Percentiles rank a stretch among this genome's conserved stretches.
These are phyloP conservation scores for Neonectria ditissima DNA, from an alignment of 2,329 filamentous ascomycete genomes.

Conservation along the genomic window DNA sequence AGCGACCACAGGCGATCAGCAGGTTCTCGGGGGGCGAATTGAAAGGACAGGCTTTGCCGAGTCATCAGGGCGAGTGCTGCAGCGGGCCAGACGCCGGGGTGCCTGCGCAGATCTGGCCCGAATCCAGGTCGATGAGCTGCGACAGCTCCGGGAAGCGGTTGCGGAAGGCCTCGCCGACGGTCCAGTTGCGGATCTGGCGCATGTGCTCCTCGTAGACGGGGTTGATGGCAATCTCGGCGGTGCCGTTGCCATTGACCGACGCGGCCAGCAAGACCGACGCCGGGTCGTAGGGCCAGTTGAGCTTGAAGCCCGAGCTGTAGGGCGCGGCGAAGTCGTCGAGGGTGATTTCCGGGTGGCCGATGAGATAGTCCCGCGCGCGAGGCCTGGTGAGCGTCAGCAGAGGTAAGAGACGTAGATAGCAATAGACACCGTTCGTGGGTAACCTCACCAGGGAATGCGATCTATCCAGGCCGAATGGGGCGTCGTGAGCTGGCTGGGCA, in stretches of 20 bases:
- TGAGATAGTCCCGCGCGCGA: constrained; percentile 45
- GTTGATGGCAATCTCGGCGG: constrained; percentile 41
- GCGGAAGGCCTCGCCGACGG: constrained; percentile 43
- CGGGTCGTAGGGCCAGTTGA: constrained; percentile 49
- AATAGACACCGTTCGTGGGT: no score
- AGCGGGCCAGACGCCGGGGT: background rate
- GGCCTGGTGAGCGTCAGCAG: constrained; percentile 37
- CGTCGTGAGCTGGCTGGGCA: constrained; percentile 41
- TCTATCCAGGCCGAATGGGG: constrained; percentile 49
- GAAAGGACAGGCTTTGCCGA: background rate
- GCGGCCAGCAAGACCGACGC: constrained; percentile 41
- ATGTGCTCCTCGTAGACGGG: constrained; percentile 49
- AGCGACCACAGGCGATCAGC: background rate
- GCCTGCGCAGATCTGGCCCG: constrained; percentile 22
- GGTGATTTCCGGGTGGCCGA: constrained; percentile 46
- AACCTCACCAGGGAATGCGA: constrained; percentile 46
- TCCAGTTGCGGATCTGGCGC: constrained; percentile 47
- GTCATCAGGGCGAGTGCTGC: constrained; percentile 24
- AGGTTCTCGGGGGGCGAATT: background rate
- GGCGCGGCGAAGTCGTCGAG: constrained; percentile 48
- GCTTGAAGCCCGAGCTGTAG: constrained; percentile 48
- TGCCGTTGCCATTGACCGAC: constrained; percentile 27
- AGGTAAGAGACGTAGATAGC: background rate
- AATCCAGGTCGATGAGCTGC: constrained; percentile 41
- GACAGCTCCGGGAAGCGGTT: constrained; percentile 42